Evolutionary conservation across 345 rosid species (phyloP).

Genomic region (Gossypium raimondii): DNA sequence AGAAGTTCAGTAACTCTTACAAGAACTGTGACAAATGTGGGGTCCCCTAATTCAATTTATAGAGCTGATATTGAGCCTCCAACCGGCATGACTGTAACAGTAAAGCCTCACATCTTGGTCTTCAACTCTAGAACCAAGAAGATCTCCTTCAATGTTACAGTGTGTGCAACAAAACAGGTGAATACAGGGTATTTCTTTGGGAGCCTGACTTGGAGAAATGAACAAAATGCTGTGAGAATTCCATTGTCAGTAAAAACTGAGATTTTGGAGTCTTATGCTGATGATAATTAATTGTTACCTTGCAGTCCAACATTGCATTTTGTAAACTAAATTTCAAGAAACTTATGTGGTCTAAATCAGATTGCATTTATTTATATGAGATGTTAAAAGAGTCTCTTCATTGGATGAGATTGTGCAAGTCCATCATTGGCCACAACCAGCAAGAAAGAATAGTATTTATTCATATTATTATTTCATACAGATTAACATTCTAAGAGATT

Average conservation of each 20-base stretch:
- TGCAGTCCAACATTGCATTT: not conserved
- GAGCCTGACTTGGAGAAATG: slow-evolving; percentile 43
- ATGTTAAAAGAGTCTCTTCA: not conserved
- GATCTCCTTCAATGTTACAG: slow-evolving; percentile 22
- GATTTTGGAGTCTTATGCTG: slow-evolving; percentile 13
- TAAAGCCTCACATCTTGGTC: slow-evolving; percentile 21
- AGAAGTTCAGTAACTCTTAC: slow-evolving; percentile 29
- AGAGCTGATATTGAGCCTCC: slow-evolving; percentile 44
- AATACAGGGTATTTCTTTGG: slow-evolving; percentile 41
- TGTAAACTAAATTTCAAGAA: not conserved
- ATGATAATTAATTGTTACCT: slow-evolving; percentile 13
- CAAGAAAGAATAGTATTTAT: not conserved
- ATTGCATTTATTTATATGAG: not conserved
- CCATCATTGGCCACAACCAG: not conserved
- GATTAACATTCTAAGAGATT: not conserved
- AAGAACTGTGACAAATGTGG: slow-evolving; percentile 59
- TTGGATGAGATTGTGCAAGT: not conserved
- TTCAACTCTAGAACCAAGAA: slow-evolving; percentile 17
- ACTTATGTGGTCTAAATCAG: not conserved
- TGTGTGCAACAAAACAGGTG: slow-evolving; percentile 22
- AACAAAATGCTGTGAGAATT: slow-evolving; percentile 28
- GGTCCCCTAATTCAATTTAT: slow-evolving; percentile 36
- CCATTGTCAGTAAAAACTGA: slow-evolving; percentile 41
- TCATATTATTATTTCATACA: not conserved
- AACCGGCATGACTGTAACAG: slow-evolving; percentile 16